Conservation (phyloP, 164 flowering plant species). For the Liriodendron chinense region DNA sequence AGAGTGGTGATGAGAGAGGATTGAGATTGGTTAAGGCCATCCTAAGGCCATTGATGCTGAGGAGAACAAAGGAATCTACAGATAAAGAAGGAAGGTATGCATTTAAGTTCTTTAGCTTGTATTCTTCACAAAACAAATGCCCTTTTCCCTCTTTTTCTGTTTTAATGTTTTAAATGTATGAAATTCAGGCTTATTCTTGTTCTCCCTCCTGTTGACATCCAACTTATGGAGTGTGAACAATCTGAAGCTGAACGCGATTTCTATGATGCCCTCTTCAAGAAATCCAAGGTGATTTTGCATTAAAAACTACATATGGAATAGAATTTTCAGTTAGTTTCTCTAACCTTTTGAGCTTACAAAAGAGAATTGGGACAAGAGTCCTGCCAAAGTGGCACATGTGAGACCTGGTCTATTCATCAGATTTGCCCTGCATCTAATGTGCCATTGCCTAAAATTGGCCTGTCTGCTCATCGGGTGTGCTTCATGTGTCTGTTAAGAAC, state of each 20-base stretch:
- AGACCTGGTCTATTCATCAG: too few species aligned
- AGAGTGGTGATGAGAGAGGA: conserved; percentile 67
- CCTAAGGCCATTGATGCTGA: conserved; percentile 68
- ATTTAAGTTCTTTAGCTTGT: background rate
- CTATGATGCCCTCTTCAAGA: conserved; percentile 74
- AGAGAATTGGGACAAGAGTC: too few species aligned
- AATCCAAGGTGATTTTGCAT: conserved; percentile 51
- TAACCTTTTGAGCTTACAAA: background rate
- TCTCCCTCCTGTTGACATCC: conserved; percentile 73
- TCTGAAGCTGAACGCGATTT: conserved; percentile 76
- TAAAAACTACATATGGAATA: conserved; percentile 18
- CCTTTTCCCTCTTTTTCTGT: background rate
- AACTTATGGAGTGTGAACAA: conserved; percentile 64
- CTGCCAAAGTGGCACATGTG: too few species aligned
- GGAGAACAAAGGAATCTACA: conserved; percentile 73
- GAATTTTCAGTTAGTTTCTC: background rate
- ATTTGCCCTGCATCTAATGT: too few species aligned
- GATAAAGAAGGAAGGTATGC: conserved; percentile 71
- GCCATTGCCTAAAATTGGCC: too few species aligned
- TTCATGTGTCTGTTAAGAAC: too few species aligned
- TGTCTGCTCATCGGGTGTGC: too few species aligned
- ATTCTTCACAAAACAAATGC: background rate
- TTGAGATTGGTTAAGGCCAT: conserved; percentile 59
- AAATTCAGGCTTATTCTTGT: conserved; percentile 63
- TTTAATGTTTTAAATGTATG: conserved; percentile 6